Evolutionary conservation across 116 monocot species (phyloP).

Genomic region (Cymodocea nodosa): DNA sequence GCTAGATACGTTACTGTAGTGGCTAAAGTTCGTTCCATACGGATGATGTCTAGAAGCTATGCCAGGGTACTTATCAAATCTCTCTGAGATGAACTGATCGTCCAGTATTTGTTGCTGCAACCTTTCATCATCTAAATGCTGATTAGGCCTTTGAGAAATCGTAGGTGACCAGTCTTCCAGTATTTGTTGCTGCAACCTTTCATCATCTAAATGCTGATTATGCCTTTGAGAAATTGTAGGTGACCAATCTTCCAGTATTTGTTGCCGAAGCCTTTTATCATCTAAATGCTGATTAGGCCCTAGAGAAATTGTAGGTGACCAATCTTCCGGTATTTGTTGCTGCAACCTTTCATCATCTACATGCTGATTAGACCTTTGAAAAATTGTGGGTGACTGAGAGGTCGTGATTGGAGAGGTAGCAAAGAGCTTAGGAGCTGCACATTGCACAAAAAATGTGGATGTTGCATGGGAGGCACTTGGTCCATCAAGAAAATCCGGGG

Average conservation of each 20-base stretch:
- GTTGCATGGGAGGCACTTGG: slow-evolving; percentile 3
- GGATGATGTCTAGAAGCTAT: slow-evolving; percentile 10
- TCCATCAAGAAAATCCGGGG: slow-evolving; percentile 19
- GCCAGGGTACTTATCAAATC: slow-evolving; percentile 20
- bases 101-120: slow-evolving; percentile 17
- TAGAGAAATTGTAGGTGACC: slow-evolving; percentile 42
- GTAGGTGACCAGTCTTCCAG: slow-evolving; percentile 41
- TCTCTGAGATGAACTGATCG: slow-evolving; percentile 23
- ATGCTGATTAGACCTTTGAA: slow-evolving; percentile 24
- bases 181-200: slow-evolving; percentile 16
- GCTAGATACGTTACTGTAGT: slow-evolving; percentile 12
- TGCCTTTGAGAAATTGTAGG: slow-evolving; percentile 41
- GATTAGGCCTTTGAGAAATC: slow-evolving; percentile 30
- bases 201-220: slow-evolving; percentile 12
- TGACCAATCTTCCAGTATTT: slow-evolving; percentile 21
- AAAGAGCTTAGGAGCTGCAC: slow-evolving; percentile 20
- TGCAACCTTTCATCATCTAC: slow-evolving; percentile 12
- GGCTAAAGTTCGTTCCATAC: slow-evolving; percentile 9
- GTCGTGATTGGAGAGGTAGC: slow-evolving; percentile 8
- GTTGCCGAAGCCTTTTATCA: slow-evolving; percentile 12
- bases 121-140: slow-evolving; percentile 12
- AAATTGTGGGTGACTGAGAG: slow-evolving; percentile 28
- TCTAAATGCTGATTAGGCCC: slow-evolving; percentile 17
- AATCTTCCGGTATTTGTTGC: slow-evolving; percentile 21
- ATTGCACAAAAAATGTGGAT: slow-evolving; percentile 3